phyloP scores from a whole-genome alignment of 1,139 yeast species.

The Pichia sp. region DNA sequence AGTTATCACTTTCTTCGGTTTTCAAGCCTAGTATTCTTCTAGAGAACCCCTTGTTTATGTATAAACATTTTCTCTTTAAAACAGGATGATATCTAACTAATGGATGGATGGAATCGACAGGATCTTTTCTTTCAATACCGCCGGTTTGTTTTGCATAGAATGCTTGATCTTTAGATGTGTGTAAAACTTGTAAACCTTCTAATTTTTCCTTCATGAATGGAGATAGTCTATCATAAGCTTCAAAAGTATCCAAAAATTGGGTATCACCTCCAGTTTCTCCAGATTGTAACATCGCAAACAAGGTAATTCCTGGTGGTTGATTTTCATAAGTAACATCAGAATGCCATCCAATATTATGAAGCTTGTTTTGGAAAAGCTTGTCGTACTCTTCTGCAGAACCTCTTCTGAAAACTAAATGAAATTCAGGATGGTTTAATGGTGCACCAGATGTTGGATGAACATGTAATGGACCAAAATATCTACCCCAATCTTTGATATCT shows the following conservation, averaged over 20 bases:
- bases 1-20: conserved; percentile 57
- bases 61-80: conserved; percentile 58
- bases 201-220: conserved; percentile 56
- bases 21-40: conserved; percentile 64
- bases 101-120: conserved; percentile 62
- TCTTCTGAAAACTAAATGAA: conserved; percentile 60
- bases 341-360: conserved; percentile 51
- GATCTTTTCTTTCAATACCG: conserved; percentile 60
- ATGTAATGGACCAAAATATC: conserved; percentile 67
- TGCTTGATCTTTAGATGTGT: conserved; percentile 72
- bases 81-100: conserved; percentile 70
- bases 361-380: conserved; percentile 37
- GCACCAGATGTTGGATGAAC: conserved; percentile 73
- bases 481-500: conserved; percentile 51
- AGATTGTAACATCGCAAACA: conserved; percentile 60
- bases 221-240: conserved; percentile 67
- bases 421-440: conserved; percentile 55
- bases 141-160: conserved; percentile 51
- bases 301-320: conserved; percentile 68
- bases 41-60: conserved; percentile 59
- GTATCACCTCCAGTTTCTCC: conserved; percentile 72
- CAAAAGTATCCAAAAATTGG: conserved; percentile 61
- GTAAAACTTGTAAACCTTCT: conserved; percentile 58
- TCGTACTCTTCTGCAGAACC: conserved; percentile 40
- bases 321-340: conserved; percentile 68